A percentile compares a stretch with the other conserved stretches of the same genome.
Evolutionary conservation across 73 alveolate species (phyloP).

Genomic region (Tetrahymena thermophila): DNA sequence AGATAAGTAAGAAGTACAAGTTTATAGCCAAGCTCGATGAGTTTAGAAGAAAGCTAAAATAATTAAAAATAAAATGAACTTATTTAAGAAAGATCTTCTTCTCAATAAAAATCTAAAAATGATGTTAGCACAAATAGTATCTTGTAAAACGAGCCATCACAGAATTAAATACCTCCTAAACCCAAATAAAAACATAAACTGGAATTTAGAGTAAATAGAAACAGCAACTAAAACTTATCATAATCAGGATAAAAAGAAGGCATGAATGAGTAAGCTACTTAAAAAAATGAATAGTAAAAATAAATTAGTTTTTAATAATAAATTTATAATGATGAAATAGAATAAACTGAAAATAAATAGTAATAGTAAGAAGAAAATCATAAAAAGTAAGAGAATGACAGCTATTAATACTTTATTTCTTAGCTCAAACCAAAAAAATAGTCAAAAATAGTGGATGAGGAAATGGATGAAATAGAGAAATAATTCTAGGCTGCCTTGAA

Average conservation of each 20-base stretch:
- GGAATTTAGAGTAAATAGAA: neutral
- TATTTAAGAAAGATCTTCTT: neutral
- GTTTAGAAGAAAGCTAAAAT: too few species aligned
- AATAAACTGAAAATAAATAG: neutral
- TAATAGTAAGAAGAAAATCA: neutral
- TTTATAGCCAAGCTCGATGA: neutral
- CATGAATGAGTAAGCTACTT: neutral
- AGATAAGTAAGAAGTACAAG: neutral
- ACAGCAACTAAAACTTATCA: neutral
- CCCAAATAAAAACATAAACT: neutral
- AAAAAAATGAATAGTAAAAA: neutral
- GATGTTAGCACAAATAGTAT: too few species aligned
- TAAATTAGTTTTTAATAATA: neutral
- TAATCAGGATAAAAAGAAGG: neutral
- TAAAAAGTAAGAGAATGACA: neutral
- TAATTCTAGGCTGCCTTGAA: neutral
- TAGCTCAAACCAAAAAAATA: neutral
- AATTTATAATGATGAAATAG: neutral
- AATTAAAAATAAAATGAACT: too few species aligned
- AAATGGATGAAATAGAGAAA: neutral
- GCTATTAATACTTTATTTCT: neutral
- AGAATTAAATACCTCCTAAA: neutral
- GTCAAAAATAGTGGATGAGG: neutral
- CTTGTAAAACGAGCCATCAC: neutral
- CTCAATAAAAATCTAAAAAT: neutral